Evolutionary conservation across 371 early-diverging fungal genomes (phyloP).

Genomic region (Batkoa obscura): DNA sequence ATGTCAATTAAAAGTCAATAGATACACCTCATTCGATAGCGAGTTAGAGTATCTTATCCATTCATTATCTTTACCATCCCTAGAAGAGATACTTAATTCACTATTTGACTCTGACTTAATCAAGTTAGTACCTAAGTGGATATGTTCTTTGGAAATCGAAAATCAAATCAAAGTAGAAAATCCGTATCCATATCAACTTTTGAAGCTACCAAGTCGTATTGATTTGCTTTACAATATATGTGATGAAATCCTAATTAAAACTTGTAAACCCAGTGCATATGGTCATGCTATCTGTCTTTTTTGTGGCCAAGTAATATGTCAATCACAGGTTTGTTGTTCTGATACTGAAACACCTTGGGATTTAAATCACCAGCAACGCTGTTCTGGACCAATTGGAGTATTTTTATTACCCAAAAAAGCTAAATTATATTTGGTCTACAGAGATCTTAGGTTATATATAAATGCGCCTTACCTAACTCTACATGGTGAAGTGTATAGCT

Average conservation of each 20-base stretch:
- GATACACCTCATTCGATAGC: background rate
- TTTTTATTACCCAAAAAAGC: constrained; percentile 72
- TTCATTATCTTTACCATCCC: background rate
- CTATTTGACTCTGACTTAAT: background rate
- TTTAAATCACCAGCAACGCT: constrained; percentile 65
- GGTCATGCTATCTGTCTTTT: constrained; percentile 82
- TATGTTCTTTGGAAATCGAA: background rate
- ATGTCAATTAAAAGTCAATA: background rate
- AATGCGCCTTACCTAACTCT: constrained; percentile 82
- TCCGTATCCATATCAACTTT: background rate
- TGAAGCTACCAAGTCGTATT: background rate
- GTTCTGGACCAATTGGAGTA: constrained; percentile 73
- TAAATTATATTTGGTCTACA: constrained; percentile 52
- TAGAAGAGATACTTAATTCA: background rate
- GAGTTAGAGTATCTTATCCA: background rate
- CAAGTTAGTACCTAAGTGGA: background rate
- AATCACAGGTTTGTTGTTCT: constrained; percentile 73
- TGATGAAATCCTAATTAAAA: constrained; percentile 11
- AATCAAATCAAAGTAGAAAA: no score
- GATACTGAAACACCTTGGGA: constrained; percentile 61
- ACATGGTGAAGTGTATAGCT: constrained; percentile 35
- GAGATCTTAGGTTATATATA: constrained; percentile 67
- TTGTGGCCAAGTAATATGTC: constrained; percentile 82
- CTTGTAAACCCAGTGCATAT: constrained; percentile 60
- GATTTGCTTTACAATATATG: background rate